Conservation (phyloP, 2,329 filamentous ascomycete species). For the Xenoacremonium recifei region DNA sequence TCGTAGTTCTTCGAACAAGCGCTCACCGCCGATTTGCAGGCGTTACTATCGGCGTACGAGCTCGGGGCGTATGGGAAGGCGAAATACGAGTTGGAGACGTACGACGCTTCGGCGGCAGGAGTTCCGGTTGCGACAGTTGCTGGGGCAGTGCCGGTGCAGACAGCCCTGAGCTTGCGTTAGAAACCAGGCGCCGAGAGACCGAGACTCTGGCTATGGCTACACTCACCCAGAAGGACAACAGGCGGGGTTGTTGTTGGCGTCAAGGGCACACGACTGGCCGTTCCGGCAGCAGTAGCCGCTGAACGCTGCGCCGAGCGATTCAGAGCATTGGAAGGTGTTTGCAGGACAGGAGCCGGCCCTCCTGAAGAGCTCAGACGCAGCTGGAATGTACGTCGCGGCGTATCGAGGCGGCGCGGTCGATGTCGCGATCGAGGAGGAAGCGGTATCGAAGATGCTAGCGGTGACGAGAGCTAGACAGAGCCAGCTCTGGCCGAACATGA, state of each 20-base stretch:
- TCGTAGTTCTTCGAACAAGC: slow-evolving; percentile 55
- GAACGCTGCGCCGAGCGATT: slow-evolving; percentile 45
- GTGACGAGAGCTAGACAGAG: slow-evolving; percentile 21
- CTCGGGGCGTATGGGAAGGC: slow-evolving; percentile 58
- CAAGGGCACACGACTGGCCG: slow-evolving; percentile 50
- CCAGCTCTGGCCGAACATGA: slow-evolving; percentile 19
- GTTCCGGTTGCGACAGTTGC: slow-evolving; percentile 33
- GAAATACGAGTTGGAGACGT: slow-evolving; percentile 58
- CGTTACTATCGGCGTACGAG: slow-evolving; percentile 47
- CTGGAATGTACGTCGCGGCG: slow-evolving; percentile 18
- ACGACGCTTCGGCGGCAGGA: slow-evolving; percentile 43
- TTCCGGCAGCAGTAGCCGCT: slow-evolving; percentile 49
- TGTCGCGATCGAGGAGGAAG: slow-evolving; percentile 16
- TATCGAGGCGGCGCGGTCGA: slow-evolving; percentile 3
- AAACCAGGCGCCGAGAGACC: neutral
- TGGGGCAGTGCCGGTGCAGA: slow-evolving; percentile 57
- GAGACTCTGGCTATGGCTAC: neutral
- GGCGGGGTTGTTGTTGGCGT: slow-evolving; percentile 47
- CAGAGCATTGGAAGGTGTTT: slow-evolving; percentile 51
- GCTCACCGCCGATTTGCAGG: slow-evolving; percentile 50
- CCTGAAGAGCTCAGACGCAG: slow-evolving; percentile 20
- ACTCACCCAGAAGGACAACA: slow-evolving; percentile 54
- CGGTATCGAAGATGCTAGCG: slow-evolving; percentile 12
- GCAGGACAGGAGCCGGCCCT: slow-evolving; percentile 41
- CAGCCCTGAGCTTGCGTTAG: too few species aligned